A percentile compares a stretch with the other conserved stretches of the same genome.
Conservation (phyloP, 2,329 filamentous ascomycete genomes). For the Davidsoniella eucalypti region DNA sequence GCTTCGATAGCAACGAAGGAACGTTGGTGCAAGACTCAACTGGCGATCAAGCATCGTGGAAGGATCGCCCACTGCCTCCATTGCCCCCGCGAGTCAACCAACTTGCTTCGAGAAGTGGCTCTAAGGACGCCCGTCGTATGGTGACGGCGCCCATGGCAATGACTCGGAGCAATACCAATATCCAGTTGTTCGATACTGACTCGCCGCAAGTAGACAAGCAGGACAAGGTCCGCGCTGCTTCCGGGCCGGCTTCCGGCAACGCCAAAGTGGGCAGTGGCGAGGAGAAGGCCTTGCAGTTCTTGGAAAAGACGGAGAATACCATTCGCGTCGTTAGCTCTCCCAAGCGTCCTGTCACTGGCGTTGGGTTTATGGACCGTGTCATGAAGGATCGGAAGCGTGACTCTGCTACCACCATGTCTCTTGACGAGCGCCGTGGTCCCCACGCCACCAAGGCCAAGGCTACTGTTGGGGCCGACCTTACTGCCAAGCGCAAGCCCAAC, state of each 20-base stretch:
- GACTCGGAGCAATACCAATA: slow-evolving; percentile 18
- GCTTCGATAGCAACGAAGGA: slow-evolving; percentile 17
- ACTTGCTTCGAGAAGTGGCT: slow-evolving; percentile 17
- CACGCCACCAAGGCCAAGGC: slow-evolving; percentile 1
- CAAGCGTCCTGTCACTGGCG: slow-evolving; percentile 15
- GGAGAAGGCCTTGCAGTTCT: slow-evolving; percentile 26
- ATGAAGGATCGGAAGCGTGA: slow-evolving; percentile 11
- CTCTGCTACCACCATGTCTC: not conserved
- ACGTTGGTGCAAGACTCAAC: slow-evolving; percentile 17
- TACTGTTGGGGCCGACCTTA: slow-evolving; percentile 17
- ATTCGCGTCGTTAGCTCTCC: slow-evolving; percentile 40
- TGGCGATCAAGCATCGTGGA: slow-evolving; percentile 21
- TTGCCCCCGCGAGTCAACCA: slow-evolving; percentile 24
- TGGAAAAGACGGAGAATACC: slow-evolving; percentile 31
- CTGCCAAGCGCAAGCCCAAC: slow-evolving; percentile 25
- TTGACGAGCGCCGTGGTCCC: not conserved
- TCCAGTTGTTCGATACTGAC: slow-evolving; percentile 15
- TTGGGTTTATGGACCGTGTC: slow-evolving; percentile 10
- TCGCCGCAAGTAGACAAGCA: not conserved
- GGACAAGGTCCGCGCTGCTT: slow-evolving; percentile 3
- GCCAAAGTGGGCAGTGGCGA: not conserved
- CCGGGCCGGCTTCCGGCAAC: not conserved
- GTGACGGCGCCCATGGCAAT: slow-evolving; percentile 30
- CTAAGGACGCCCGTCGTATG: slow-evolving; percentile 25
- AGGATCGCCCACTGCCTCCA: slow-evolving; percentile 34